Percentiles rank a stretch among this genome's conserved stretches.
Evolutionary conservation across 257 asterid species (phyloP).

Genomic region (Cordia subcordata): DNA sequence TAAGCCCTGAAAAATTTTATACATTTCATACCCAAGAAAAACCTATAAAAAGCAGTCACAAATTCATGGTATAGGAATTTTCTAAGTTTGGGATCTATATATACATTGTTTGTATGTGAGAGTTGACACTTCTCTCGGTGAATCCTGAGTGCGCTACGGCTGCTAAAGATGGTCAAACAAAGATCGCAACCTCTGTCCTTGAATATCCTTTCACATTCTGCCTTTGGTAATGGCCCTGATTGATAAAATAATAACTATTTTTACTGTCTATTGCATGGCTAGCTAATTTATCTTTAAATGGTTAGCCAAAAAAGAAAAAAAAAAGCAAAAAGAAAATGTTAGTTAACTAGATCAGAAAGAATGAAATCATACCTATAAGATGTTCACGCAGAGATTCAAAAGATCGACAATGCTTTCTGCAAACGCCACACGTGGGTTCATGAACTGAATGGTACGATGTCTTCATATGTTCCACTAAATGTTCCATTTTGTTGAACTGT

Average conservation of each 20-base stretch:
- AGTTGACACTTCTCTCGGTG: slow-evolving; percentile 67
- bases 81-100: slow-evolving; percentile 22
- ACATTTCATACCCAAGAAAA: not conserved
- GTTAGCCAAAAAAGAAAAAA: not conserved
- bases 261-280: not conserved
- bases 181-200: slow-evolving; percentile 82
- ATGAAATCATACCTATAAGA: slow-evolving; percentile 58
- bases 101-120: slow-evolving; percentile 67
- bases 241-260: not conserved
- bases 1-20: slow-evolving; percentile 33
- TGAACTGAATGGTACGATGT: slow-evolving; percentile 74
- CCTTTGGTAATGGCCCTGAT: slow-evolving; percentile 63
- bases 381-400: slow-evolving; percentile 91
- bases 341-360: slow-evolving; percentile 1
- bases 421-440: slow-evolving; percentile 75
- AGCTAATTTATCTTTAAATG: not conserved
- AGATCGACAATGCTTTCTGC: slow-evolving; percentile 82
- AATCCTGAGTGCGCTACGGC: slow-evolving; percentile 40
- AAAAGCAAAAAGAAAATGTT: too few species aligned
- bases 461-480: slow-evolving; percentile 88
- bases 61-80: not conserved
- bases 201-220: slow-evolving; percentile 84
- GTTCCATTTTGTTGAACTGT: slow-evolving; percentile 88
- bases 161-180: slow-evolving; percentile 49
- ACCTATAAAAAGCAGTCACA: not conserved